Evolutionary conservation across 2,329 filamentous ascomycete species (phyloP).

Genomic region (Fusarium bulbicola): DNA sequence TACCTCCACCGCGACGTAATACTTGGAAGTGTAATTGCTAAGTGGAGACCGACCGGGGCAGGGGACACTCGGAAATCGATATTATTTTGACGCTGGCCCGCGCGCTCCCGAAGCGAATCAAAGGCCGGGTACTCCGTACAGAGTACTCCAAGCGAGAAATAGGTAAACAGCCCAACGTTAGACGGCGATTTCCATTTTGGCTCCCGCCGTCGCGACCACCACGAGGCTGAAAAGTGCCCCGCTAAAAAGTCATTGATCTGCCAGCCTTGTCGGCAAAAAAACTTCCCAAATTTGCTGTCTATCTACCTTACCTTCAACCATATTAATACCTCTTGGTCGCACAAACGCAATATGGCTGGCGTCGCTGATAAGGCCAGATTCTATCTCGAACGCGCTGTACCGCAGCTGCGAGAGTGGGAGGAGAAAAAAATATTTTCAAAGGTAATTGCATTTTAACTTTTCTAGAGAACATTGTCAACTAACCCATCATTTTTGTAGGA

Average conservation of each 20-base stretch:
- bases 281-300: slow-evolving; percentile 15
- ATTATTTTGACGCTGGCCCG: slow-evolving; percentile 28
- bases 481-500: slow-evolving; percentile 62
- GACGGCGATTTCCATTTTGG: slow-evolving; percentile 8
- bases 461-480: not conserved
- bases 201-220: not conserved
- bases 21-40: slow-evolving; percentile 22
- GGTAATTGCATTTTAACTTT: slow-evolving; percentile 54
- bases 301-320: not conserved
- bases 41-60: slow-evolving; percentile 29
- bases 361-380: slow-evolving; percentile 95
- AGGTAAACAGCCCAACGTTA: not conserved
- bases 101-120: slow-evolving; percentile 31
- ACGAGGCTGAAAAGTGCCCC: slow-evolving; percentile 30
- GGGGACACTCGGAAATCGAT: slow-evolving; percentile 27
- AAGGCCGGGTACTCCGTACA: not conserved
- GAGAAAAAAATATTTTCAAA: slow-evolving; percentile 89
- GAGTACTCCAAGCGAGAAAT: not conserved
- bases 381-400: slow-evolving; percentile 90
- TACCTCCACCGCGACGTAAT: slow-evolving; percentile 41
- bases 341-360: slow-evolving; percentile 69
- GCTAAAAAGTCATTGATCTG: slow-evolving; percentile 28
- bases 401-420: slow-evolving; percentile 91
- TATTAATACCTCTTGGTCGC: slow-evolving; percentile 3
- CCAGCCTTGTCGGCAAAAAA: slow-evolving; percentile 37